A percentile compares a stretch with the other conserved stretches of the same genome.
Conservation (phyloP, 345 rosid species). For the Zanthoxylum bungeanum region DNA sequence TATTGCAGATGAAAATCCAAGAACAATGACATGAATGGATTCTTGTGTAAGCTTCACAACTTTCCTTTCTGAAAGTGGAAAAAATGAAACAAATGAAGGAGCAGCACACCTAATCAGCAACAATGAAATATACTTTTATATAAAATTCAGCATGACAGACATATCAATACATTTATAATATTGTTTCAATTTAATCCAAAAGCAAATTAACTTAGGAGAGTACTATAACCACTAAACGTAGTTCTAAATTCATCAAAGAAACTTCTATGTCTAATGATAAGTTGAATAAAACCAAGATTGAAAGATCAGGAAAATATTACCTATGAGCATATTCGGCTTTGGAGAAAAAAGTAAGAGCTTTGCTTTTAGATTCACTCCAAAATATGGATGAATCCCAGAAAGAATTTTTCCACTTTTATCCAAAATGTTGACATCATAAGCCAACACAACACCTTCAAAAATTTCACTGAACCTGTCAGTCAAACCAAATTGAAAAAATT, state of each 20-base stretch:
- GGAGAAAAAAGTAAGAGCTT: slow-evolving; percentile 72
- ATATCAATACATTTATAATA: neutral
- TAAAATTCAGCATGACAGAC: neutral
- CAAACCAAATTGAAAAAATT: slow-evolving; percentile 1
- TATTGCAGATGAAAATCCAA: slow-evolving; percentile 79
- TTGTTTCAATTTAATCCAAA: neutral
- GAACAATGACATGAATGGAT: slow-evolving; percentile 71
- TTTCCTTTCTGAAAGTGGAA: slow-evolving; percentile 56
- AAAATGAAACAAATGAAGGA: neutral
- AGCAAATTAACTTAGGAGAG: neutral
- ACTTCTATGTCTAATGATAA: neutral
- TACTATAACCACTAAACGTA: neutral
- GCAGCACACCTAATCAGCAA: slow-evolving; percentile 1
- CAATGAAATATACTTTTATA: neutral
- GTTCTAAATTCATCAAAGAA: neutral
- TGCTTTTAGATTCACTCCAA: slow-evolving; percentile 54
- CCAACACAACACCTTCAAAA: slow-evolving; percentile 74
- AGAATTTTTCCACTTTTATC: slow-evolving; percentile 59
- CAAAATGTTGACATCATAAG: slow-evolving; percentile 48
- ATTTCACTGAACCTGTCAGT: slow-evolving; percentile 53
- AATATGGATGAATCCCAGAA: slow-evolving; percentile 60
- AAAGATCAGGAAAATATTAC: slow-evolving; percentile 25
- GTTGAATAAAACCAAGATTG: neutral
- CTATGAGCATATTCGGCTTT: slow-evolving; percentile 63
- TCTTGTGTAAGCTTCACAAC: slow-evolving; percentile 65